Evolutionary conservation across 352 stramenopile species (phyloP).

Genomic region (Phytophthora melonis): DNA sequence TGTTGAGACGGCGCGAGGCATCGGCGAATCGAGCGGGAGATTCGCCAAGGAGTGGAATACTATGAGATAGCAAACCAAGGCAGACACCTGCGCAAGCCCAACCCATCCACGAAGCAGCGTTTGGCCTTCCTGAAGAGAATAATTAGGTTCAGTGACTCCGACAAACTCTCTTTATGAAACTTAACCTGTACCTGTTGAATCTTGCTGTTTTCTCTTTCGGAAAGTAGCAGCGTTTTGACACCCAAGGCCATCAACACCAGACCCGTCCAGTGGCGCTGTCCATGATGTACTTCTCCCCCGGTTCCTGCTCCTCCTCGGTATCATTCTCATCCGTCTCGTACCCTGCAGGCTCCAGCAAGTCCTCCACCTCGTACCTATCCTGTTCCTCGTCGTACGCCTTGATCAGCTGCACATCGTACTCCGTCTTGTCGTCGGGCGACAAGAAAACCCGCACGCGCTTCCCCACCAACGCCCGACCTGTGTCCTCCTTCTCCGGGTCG

Average conservation of each 20-base stretch:
- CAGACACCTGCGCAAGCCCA: slow-evolving; percentile 50
- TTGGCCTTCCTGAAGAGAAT: slow-evolving; percentile 1
- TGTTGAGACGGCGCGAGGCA: slow-evolving; percentile 92
- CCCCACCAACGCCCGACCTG: slow-evolving; percentile 54
- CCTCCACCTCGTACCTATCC: slow-evolving; percentile 66
- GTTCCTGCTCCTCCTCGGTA: slow-evolving; percentile 49
- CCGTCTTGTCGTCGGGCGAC: slow-evolving; percentile 61
- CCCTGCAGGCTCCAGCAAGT: slow-evolving; percentile 37
- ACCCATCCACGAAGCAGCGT: slow-evolving; percentile 8
- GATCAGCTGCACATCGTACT: slow-evolving; percentile 65
- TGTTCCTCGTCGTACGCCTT: slow-evolving; percentile 55
- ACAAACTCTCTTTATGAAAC: background rate
- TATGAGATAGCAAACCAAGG: slow-evolving; percentile 84
- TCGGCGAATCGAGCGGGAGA: slow-evolving; percentile 83
- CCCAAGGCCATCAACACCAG: slow-evolving; percentile 35
- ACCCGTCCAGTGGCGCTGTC: slow-evolving; percentile 32
- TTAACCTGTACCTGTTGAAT: slow-evolving; percentile 21
- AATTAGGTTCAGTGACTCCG: background rate
- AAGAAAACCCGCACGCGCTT: slow-evolving; percentile 73
- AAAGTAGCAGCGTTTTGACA: slow-evolving; percentile 17
- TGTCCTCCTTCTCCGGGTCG: slow-evolving; percentile 69
- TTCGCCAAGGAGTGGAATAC: slow-evolving; percentile 95
- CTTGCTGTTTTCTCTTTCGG: background rate
- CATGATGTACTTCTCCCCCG: slow-evolving; percentile 39
- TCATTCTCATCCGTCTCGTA: slow-evolving; percentile 48